Conservation (phyloP, 2,329 filamentous ascomycete genomes). For the Colletotrichum aenigma region DNA sequence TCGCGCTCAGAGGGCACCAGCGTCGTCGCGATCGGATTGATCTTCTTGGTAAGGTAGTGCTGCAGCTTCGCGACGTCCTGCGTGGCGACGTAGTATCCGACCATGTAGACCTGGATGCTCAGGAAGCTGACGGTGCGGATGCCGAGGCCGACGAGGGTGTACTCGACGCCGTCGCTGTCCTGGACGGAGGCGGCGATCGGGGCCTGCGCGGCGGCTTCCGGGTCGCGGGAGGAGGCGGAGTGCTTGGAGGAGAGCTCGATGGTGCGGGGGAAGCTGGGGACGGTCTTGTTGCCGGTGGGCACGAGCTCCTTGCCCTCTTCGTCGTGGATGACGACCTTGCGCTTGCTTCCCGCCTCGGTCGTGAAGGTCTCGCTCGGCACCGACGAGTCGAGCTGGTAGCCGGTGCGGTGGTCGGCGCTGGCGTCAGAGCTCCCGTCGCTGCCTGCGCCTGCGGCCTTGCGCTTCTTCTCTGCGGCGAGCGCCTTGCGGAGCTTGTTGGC, state of each 20-base stretch:
- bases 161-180: conserved; percentile 64
- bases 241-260: conserved; percentile 61
- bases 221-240: conserved; percentile 19
- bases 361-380: conserved; percentile 51
- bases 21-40: conserved; percentile 80
- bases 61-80: conserved; percentile 84
- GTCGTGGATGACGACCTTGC: conserved; percentile 67
- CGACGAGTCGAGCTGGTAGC: conserved; percentile 45
- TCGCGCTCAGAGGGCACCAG: conserved; percentile 84
- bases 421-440: conserved; percentile 17
- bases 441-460: conserved; percentile 20
- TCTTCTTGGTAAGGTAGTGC: conserved; percentile 73
- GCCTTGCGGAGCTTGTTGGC: conserved; percentile 55
- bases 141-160: conserved; percentile 87
- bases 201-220: conserved; percentile 25
- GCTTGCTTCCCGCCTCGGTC: conserved; percentile 52
- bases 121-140: conserved; percentile 90
- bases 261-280: conserved; percentile 78
- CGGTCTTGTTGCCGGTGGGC: conserved; percentile 79
- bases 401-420: neutral
- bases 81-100: conserved; percentile 89
- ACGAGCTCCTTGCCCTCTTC: conserved; percentile 77
- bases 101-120: conserved; percentile 90
- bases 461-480: conserved; percentile 34
- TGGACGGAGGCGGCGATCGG: conserved; percentile 41